Evolutionary conservation across 352 stramenopile genomes (phyloP).

Genomic region (Phytophthora gonapodyides): DNA sequence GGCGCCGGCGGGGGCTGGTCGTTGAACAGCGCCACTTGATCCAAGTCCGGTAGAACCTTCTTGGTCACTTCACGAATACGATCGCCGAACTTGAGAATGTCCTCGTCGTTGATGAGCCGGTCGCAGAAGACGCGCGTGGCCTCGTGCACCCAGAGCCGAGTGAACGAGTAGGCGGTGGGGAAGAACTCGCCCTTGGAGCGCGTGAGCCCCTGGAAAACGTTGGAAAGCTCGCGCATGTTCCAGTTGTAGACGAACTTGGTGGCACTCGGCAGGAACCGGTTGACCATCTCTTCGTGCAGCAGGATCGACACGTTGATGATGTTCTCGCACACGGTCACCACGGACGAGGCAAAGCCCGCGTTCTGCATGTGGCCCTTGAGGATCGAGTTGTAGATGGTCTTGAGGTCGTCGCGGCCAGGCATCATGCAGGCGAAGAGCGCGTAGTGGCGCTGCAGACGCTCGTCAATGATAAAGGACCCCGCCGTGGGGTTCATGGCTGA

Average conservation of each 20-base stretch:
- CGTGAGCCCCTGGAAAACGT: conserved; percentile 96
- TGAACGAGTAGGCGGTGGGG: conserved; percentile 80
- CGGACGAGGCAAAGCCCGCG: conserved; percentile 65
- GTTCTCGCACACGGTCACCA: conserved; percentile 75
- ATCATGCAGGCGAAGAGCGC: conserved; percentile 96
- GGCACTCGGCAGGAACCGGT: conserved; percentile 95
- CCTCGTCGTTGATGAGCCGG: conserved; percentile 95
- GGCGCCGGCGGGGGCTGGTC: conserved; percentile 45
- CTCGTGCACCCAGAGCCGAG: conserved; percentile 96
- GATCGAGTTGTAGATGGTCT: conserved; percentile 96
- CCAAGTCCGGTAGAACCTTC: conserved; percentile 90
- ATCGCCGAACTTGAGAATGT: conserved; percentile 93
- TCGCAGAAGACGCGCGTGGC: conserved; percentile 97
- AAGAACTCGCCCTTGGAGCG: conserved; percentile 94
- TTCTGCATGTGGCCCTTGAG: conserved; percentile 94
- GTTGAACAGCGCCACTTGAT: conserved; percentile 85
- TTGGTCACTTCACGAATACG: conserved; percentile 93
- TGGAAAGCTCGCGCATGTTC: conserved; percentile 97
- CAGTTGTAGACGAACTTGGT: conserved; percentile 99
- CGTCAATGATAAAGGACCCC: conserved; percentile 97
- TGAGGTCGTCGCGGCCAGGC: conserved; percentile 93
- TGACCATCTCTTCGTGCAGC: conserved; percentile 93
- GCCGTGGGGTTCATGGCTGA: conserved; percentile 97
- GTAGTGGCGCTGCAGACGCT: conserved; percentile 96
- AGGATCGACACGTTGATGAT: conserved; percentile 92